Evolutionary conservation across 805 yeast species (phyloP), one percentile per base, ranked within the genome.

Genomic region (Wickerhamiella kurtzmanii): DNA sequence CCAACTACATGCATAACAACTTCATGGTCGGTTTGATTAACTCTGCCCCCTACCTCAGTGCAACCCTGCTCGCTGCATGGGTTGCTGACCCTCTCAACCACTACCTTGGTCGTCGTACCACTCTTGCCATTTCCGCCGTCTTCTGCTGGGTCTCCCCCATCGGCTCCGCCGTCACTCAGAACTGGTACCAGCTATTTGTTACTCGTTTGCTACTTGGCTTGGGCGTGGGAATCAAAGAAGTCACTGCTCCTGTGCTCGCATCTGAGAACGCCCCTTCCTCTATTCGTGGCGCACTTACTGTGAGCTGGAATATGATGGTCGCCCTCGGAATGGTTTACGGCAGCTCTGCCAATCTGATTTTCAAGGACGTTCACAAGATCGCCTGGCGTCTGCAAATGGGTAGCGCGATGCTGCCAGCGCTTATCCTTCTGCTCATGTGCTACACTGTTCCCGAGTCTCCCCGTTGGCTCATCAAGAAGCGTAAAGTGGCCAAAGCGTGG

Each of bases 301-400:
- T 79, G 80, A 67, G 75, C 63, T 79, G 83, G 82, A 85, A 80
- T 64, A 75, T 77, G 55, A 79, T 78, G 68, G 77, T 82, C n/a
- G 84, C 84, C 2, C 73, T 79, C 44, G 86, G 86, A 49, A 77
- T 80, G 51, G 74, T 76, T 74, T 66, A 79, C 53, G 85, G 85
- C 19, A 75, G 76, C 51, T 41, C 43, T 2, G 42, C 48, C n/a
- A 50, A 43, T 28, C 44, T 50, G 13, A 35, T 32, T 4, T 43
- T 50, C 37, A 50, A 48, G 42, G 37, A 32, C 2, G 76, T 79
- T 58, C 38, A 15, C 38, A 72, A 73, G 22, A 68, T 75, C 46
- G 64, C 66, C 15, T 79, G 85, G 83, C 69, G 85, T 56, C 64
- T 77, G 35, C 78, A 78, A 82, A 65, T 79, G 53, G 85, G 79